Base-by-base conservation (phyloP, 345 rosid genomes). In the Gossypium herbaceum region DNA sequence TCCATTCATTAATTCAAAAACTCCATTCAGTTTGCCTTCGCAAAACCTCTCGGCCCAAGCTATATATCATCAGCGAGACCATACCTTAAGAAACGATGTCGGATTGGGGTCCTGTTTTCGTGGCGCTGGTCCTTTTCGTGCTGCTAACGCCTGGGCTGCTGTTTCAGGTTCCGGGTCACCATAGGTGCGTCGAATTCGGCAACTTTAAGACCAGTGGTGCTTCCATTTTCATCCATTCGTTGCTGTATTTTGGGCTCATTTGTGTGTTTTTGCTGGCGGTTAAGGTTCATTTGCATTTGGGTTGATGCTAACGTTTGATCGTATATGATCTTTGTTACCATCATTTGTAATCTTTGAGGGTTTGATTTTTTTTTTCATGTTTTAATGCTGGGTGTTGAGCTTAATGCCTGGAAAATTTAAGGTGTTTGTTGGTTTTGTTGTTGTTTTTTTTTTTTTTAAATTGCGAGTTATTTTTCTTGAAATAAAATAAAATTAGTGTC, bases 101-200 rank as follows among this genome's bases (percentile, higher is more conserved):
- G 75, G 85, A 90, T 71, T 34, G 91, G 94, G 91, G 89, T 4
- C 91, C 91, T 3, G 79, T 88, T 55, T 80, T 88, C 13, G 86
- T 88, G 68, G 78, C 91, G 17, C 81, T 82, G 84, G 19, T 68
- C 10, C 57, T 68, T 9, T 68, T 68, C 20, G 72, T 68, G 56
- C 57, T 68, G 12, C 72, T 68, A 3, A 47, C 72, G 4, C 72
- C 72, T 1, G 72, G 71, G 56, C 57, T 68, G 41, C 43, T 68
- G 72, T 68, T 68, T 47, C 72, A 68, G 72, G 41, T 90, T 8
- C 89, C 91, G 0, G 92, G 92, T 8, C 82, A 71, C 34, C 85
- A 74, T 1, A 50, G 72, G 13, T 68, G 56, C 20, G 12, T 68
- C 41, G 72, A 68, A 39, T 68, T 68, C 27, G 72, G 72, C 13